Evolutionary conservation across 495 filamentous ascomycete genomes (phyloP), one percentile per base, ranked within the genome.

Genomic region (Amniculicola lignicola): DNA sequence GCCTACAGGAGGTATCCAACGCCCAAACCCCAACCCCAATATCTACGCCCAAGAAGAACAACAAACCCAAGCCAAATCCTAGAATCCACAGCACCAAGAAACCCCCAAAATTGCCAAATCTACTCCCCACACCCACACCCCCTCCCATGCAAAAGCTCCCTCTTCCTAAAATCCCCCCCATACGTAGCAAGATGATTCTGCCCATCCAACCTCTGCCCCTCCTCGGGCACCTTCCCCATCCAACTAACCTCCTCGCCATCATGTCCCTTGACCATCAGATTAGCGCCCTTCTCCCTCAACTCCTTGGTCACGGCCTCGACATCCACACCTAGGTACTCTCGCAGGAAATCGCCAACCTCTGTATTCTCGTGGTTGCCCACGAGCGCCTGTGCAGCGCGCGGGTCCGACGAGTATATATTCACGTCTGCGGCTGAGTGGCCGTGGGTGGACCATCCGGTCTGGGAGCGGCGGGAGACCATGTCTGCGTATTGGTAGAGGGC

Each of bases 311-410:
- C 80, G 18, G 74, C 72, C 0, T 86, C 79, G 0, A 95, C 77
- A 63, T 96, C 84, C 14, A 97, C 77, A 41, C 81, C 83, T 0
- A 98, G 78, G 64, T 92, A 98, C 10, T 82, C 74, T 15, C 79
- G 72, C 18, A 98, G 71, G 69, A 95, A 97, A 25, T 76, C 70
- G 12, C 93, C 93, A 3, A 98, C 77, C 11, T 97, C 88, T 3
- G 87, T 98, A 67, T 98, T 98, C 75, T 98, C 93, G 54, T 92
- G 83, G 67, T 96, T 96, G 3, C 93, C 93, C 1, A 77, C 64
- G 15, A 97, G 70, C 22, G 61, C 62, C 0, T 77, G 65, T 3
- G 79, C 79, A 16, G 70, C 69, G 7, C 46, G 16, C 1, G 61
- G 51, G 37, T 69, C 57, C 0, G 84, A 86, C 52, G 85, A 82